phyloP scores from a whole-genome alignment of 2,329 filamentous ascomycete species.

The Claviceps digitariae region DNA sequence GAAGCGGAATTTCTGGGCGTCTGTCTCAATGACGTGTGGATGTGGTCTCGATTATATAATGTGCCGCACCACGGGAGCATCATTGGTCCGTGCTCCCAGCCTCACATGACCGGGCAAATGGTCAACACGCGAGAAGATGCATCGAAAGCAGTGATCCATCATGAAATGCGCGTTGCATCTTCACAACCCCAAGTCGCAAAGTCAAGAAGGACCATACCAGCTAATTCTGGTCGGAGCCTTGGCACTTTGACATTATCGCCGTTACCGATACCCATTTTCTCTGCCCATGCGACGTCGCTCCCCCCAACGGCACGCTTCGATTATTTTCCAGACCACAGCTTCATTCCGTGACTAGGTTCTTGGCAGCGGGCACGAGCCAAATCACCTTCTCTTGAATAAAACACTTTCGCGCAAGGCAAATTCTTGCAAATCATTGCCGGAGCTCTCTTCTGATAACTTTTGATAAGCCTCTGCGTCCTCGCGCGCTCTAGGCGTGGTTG shows the following conservation, averaged over 20 bases:
- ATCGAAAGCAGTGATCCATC: not conserved
- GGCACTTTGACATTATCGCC: not conserved
- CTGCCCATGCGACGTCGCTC: not conserved
- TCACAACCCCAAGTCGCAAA: conserved; percentile 2
- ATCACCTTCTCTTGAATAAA: too few species aligned
- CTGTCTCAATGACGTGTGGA: not conserved
- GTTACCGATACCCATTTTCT: not conserved
- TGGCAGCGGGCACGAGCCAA: not conserved
- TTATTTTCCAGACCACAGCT: not conserved
- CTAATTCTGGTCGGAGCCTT: not conserved
- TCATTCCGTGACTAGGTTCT: not conserved
- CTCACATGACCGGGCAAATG: conserved; percentile 19
- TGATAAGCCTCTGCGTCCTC: not conserved
- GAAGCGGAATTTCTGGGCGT: not conserved
- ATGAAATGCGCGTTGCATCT: conserved; percentile 3
- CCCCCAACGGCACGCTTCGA: conserved; percentile 1
- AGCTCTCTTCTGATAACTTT: not conserved
- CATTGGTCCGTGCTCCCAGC: conserved; percentile 13
- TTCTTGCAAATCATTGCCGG: not conserved
- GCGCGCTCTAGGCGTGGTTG: not conserved
- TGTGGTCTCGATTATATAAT: conserved; percentile 3
- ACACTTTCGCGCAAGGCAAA: not conserved
- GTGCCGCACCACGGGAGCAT: not conserved
- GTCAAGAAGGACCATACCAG: not conserved
- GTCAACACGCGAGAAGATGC: not conserved